Evolutionary conservation across 345 rosid genomes (phyloP), one percentile per base, ranked within the genome.

Genomic region (Dipteronia dyeriana): DNA sequence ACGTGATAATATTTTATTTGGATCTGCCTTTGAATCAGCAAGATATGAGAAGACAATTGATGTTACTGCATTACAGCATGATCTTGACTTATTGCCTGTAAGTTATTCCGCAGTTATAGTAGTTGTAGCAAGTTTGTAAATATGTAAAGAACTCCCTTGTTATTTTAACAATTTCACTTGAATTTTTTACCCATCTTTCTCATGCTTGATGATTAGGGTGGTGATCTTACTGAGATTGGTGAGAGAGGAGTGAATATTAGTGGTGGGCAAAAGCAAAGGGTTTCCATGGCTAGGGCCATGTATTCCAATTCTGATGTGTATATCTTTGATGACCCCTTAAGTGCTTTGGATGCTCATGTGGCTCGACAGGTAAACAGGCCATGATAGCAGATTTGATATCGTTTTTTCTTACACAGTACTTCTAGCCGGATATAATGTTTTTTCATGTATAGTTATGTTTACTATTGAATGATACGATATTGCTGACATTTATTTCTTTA

Each of bases 241-340:
- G 99, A 96, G 86, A 94, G 99, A 87, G 99, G 99, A 70, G 99
- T 96, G 57, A 96, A 94, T 84, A 96, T 96, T 72, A 96, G 99
- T 81, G 99, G 99, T 83, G 99, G 99, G 79, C 99, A 96, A 85
- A 96, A 96, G 86, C 99, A 96, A 84, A 91, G 99, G 88, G 97
- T 96, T 79, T 96, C 99, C 69, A 89, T 96, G 99, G 99, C 97
- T 71, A 87, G 99, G 81, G 99, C 99, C 38, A 92, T 92, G 43
- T 96, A 94, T 82, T 89, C 99, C 78, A 81, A 91, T 86, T 89
- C 99, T 59, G 97, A 96, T 77, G 95, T 96, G 29, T 94, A 87
- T 84, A 86, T 96, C 79, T 91, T 96, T 73, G 99, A 96, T 87
- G 99, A 96, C 75, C 99, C 99, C 38, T 88, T 96, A 71, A 96